Evolutionary conservation across 139 green algal genomes (phyloP).

Genomic region (Micromonas commoda): DNA sequence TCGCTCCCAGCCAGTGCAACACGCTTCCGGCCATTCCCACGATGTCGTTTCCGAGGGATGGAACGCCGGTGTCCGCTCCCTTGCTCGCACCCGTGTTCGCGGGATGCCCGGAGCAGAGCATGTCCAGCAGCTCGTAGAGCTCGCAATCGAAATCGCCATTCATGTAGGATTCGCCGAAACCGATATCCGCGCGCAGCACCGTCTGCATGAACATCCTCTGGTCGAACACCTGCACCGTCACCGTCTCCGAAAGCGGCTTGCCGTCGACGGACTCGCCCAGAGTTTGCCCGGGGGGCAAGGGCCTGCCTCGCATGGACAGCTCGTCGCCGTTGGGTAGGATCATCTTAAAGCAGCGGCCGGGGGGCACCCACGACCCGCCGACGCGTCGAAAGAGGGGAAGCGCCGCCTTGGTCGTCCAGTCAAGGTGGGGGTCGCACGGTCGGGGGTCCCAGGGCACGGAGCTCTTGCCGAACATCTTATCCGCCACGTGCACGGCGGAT

Average conservation of each 20-base stretch:
- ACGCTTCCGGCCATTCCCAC: conserved; percentile 37
- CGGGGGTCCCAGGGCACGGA: conserved; percentile 11
- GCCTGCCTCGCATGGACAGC: conserved; percentile 31
- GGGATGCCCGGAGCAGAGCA: conserved; percentile 9
- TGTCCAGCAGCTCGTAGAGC: conserved; percentile 23
- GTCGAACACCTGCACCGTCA: conserved; percentile 55
- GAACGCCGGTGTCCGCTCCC: not conserved
- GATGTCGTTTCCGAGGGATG: not conserved
- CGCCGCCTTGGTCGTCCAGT: not conserved
- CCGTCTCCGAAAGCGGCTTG: not conserved
- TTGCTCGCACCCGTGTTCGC: not conserved
- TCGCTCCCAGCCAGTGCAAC: conserved; percentile 71
- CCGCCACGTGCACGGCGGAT: conserved; percentile 54
- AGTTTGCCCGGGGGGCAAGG: too few relatives aligned
- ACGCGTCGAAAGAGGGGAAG: not conserved
- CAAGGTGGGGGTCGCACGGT: not conserved
- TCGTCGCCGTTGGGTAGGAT: conserved; percentile 78
- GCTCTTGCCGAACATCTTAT: not conserved
- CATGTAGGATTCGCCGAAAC: conserved; percentile 90
- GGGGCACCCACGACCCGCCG: not conserved
- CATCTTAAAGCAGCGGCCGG: conserved; percentile 47
- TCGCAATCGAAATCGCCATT: conserved; percentile 56
- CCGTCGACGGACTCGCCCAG: too few relatives aligned
- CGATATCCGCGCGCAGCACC: conserved; percentile 69
- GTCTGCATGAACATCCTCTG: conserved; percentile 67